Evolutionary conservation across 345 rosid genomes (phyloP).

Genomic region (Eutrema heterophyllum): DNA sequence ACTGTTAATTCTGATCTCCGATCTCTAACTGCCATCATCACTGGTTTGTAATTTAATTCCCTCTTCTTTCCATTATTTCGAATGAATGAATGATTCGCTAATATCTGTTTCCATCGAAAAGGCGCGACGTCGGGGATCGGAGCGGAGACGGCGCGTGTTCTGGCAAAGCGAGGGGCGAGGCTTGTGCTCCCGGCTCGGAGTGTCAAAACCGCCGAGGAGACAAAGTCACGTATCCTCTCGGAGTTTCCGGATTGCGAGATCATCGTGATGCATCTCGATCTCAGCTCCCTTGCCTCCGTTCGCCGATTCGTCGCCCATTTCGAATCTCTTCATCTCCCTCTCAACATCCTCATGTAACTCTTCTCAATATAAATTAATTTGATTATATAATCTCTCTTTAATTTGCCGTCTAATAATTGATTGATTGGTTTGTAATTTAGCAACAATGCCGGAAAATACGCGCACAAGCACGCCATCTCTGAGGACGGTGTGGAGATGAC

Average conservation of each 20-base stretch:
- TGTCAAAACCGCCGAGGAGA: conserved; percentile 79
- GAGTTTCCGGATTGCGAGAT: conserved; percentile 71
- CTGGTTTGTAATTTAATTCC: neutral
- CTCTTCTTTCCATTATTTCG: neutral
- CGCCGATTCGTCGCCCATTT: conserved; percentile 63
- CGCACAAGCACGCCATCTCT: conserved; percentile 69
- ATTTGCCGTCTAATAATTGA: too few species aligned
- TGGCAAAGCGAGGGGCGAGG: conserved; percentile 75
- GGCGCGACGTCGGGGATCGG: conserved; percentile 99
- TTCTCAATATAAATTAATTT: too few species aligned
- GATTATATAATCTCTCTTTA: too few species aligned
- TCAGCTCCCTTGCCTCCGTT: conserved; percentile 79
- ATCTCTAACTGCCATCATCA: conserved; percentile 28
- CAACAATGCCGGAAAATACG: conserved; percentile 86
- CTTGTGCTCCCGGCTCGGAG: conserved; percentile 81
- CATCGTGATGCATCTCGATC: conserved; percentile 78
- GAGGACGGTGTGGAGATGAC: conserved; percentile 98
- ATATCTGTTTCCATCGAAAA: too few species aligned
- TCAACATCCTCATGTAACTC: conserved; percentile 67
- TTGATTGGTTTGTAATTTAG: conserved; percentile 22
- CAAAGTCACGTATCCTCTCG: conserved; percentile 59
- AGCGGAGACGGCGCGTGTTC: conserved; percentile 85
- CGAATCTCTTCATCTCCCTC: conserved; percentile 63
- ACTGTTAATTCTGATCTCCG: conserved; percentile 33
- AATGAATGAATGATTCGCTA: too few species aligned